Percentiles rank a stretch among this genome's conserved stretches.
These are phyloP conservation scores for Apiotrichum domesticum DNA, from an alignment of 1,284 basidiomycete species.

Conservation along the genomic window DNA sequence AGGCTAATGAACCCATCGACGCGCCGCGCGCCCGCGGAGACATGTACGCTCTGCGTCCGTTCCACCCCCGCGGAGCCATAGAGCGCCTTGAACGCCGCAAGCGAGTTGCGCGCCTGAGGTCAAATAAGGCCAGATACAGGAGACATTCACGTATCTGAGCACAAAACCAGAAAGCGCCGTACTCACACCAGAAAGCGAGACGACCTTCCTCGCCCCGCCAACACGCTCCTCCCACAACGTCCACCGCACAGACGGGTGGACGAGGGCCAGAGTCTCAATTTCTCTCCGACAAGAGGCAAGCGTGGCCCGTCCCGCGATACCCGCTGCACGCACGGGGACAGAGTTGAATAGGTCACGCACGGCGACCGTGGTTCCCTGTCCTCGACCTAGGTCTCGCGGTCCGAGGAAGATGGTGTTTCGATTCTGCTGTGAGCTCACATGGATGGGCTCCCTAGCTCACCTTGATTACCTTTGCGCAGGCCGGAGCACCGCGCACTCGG, in stretches of 20 bases:
- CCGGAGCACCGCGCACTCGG: constrained; percentile 56
- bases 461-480: constrained; percentile 69
- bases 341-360: constrained; percentile 81
- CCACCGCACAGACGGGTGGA: constrained; percentile 65
- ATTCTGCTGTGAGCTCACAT: constrained; percentile 10
- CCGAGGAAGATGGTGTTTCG: constrained; percentile 14
- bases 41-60: constrained; percentile 59
- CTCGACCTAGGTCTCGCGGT: constrained; percentile 53
- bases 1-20: constrained; percentile 76
- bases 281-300: constrained; percentile 56
- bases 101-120: constrained; percentile 8
- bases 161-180: too few species aligned
- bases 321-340: constrained; percentile 49
- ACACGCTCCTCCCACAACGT: constrained; percentile 55
- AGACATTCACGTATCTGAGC: too few species aligned
- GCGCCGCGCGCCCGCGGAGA: constrained; percentile 52
- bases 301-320: too few species aligned
- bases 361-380: constrained; percentile 67
- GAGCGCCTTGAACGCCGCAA: constrained; percentile 27
- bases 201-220: constrained; percentile 18
- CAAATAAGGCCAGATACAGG: background rate
- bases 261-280: constrained; percentile 64
- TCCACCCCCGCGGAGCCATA: constrained; percentile 32
- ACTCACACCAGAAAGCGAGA: constrained; percentile 52
- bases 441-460: too few species aligned